phyloP scores from a whole-genome alignment of 1,139 yeast genomes.

The Candida tetrigidarum region DNA sequence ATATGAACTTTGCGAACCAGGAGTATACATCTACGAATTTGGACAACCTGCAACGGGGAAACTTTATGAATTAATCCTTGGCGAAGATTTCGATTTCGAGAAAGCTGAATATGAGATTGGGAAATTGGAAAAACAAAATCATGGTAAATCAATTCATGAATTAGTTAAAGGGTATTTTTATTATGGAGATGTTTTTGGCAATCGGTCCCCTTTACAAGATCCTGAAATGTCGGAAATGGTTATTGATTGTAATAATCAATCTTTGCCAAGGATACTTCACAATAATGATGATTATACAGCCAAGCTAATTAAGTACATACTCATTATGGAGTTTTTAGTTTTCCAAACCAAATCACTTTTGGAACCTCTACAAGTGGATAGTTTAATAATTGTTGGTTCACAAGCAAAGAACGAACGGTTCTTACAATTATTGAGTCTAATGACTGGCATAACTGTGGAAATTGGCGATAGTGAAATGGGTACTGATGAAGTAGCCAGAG shows the following conservation, averaged over 20 bases:
- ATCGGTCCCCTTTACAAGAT: slow-evolving; percentile 57
- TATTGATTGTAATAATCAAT: slow-evolving; percentile 48
- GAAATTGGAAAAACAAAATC: slow-evolving; percentile 20
- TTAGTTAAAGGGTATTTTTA: slow-evolving; percentile 41
- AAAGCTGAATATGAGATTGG: slow-evolving; percentile 36
- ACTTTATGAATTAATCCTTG: slow-evolving; percentile 50
- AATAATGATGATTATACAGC: background rate
- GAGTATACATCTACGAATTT: slow-evolving; percentile 45
- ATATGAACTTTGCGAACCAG: slow-evolving; percentile 31
- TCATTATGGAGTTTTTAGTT: slow-evolving; percentile 52
- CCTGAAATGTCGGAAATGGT: slow-evolving; percentile 51
- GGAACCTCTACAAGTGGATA: slow-evolving; percentile 21
- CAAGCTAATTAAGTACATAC: slow-evolving; percentile 45
- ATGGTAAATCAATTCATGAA: slow-evolving; percentile 30
- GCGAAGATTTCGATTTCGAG: slow-evolving; percentile 35
- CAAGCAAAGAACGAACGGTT: slow-evolving; percentile 53
- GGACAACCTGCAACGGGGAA: slow-evolving; percentile 65
- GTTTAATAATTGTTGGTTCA: slow-evolving; percentile 51
- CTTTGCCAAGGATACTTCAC: slow-evolving; percentile 17
- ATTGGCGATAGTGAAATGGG: slow-evolving; percentile 17
- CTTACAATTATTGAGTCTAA: slow-evolving; percentile 30
- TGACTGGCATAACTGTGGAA: slow-evolving; percentile 27
- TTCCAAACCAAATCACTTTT: slow-evolving; percentile 51
- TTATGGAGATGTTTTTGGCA: slow-evolving; percentile 61
- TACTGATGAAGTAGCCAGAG: slow-evolving; percentile 37